phyloP scores from a whole-genome alignment of 2,329 filamentous ascomycete species.

The Lachnellula subtilissima region DNA sequence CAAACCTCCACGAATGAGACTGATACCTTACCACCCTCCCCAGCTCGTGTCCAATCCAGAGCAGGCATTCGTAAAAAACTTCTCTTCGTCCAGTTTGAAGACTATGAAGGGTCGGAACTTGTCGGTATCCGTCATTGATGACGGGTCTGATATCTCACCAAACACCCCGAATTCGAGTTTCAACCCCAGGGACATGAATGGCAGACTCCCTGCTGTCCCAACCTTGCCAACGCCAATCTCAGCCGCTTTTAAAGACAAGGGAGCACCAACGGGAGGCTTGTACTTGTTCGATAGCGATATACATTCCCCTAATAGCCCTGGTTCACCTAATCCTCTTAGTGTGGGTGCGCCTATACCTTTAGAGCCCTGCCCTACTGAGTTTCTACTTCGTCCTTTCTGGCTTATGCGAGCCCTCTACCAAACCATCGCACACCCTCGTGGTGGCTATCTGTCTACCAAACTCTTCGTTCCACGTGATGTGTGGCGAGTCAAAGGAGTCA shows the following conservation, averaged over 20 bases:
- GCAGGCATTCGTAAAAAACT: constrained; percentile 56
- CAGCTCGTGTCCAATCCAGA: constrained; percentile 42
- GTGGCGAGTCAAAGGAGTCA: constrained; percentile 91
- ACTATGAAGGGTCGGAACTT: constrained; percentile 72
- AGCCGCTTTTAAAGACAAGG: constrained; percentile 56
- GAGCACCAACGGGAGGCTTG: constrained; percentile 60
- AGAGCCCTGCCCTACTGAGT: constrained; percentile 86
- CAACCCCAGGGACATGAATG: constrained; percentile 36
- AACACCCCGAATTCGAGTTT: constrained; percentile 62
- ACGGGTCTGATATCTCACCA: constrained; percentile 61
- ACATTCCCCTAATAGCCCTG: constrained; percentile 60
- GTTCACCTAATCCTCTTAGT: constrained; percentile 59
- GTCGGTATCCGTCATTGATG: constrained; percentile 58
- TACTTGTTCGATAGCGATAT: constrained; percentile 83
- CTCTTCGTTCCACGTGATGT: constrained; percentile 90
- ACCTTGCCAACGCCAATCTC: constrained; percentile 64
- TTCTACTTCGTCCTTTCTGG: constrained; percentile 93
- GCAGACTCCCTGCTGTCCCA: constrained; percentile 51
- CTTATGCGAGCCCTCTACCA: constrained; percentile 93
- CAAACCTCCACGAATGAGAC: constrained; percentile 26
- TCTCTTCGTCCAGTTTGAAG: constrained; percentile 64
- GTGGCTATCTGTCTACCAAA: constrained; percentile 86
- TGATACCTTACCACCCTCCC: constrained; percentile 42
- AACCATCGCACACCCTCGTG: constrained; percentile 83
- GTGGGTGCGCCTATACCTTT: constrained; percentile 69